These are phyloP conservation scores for Solanum infundibuliforme DNA, from an alignment of 257 asterid species.

Conservation along the genomic window DNA sequence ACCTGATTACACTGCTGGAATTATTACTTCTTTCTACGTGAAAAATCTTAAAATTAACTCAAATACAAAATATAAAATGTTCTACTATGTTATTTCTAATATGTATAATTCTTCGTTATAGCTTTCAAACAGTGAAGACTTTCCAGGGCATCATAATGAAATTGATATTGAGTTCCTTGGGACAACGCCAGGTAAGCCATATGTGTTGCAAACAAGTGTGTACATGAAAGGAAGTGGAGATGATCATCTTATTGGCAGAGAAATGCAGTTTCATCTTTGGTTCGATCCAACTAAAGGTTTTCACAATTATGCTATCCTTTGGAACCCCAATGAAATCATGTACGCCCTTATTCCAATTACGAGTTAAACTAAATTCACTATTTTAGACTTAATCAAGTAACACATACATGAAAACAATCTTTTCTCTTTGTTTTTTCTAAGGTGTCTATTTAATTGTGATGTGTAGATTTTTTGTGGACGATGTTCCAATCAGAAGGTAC, in stretches of 20 bases:
- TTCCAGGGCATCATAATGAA: conserved; percentile 83
- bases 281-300: conserved; percentile 76
- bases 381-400: background rate
- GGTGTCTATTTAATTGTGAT: background rate
- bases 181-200: conserved; percentile 79
- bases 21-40: conserved; percentile 83
- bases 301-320: conserved; percentile 74
- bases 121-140: conserved; percentile 68
- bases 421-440: background rate
- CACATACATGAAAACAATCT: background rate
- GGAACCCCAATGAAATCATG: conserved; percentile 68
- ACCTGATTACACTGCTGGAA: conserved; percentile 87
- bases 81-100: background rate
- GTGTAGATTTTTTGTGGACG: conserved; percentile 76
- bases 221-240: conserved; percentile 86
- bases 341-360: background rate
- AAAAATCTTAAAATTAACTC: background rate
- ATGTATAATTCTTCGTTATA: background rate
- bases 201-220: conserved; percentile 77
- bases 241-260: conserved; percentile 75
- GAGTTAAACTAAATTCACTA: background rate
- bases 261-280: conserved; percentile 83
- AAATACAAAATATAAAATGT: background rate
- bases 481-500: conserved; percentile 72
- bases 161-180: conserved; percentile 88